These are phyloP conservation scores for Diaporthe sp. DNA, from an alignment of 2,329 filamentous ascomycete genomes.

Conservation along the genomic window DNA sequence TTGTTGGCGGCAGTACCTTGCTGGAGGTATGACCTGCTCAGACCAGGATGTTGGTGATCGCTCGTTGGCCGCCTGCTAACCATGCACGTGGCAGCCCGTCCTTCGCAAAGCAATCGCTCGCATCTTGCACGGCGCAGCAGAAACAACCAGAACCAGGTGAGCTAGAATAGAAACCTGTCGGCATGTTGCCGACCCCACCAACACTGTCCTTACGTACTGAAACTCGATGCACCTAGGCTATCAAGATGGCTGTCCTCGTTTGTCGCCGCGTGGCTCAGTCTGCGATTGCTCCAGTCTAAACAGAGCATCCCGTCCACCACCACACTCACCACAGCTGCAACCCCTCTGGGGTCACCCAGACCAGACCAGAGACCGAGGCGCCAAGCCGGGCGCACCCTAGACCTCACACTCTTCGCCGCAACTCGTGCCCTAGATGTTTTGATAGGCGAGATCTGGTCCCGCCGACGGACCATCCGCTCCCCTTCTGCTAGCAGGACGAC, in stretches of 20 bases:
- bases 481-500: slow-evolving; percentile 16
- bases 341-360: background rate
- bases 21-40: slow-evolving; percentile 59
- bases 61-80: background rate
- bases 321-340: slow-evolving; percentile 33
- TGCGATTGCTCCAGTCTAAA: slow-evolving; percentile 68
- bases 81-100: slow-evolving; percentile 6
- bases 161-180: slow-evolving; percentile 29
- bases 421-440: slow-evolving; percentile 79
- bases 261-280: slow-evolving; percentile 66
- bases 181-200: background rate
- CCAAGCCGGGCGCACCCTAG: slow-evolving; percentile 79
- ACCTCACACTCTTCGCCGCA: slow-evolving; percentile 82
- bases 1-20: slow-evolving; percentile 70
- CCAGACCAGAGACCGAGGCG: slow-evolving; percentile 4
- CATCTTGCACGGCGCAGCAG: background rate
- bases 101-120: slow-evolving; percentile 23
- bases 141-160: slow-evolving; percentile 43
- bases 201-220: background rate
- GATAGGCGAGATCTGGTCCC: slow-evolving; percentile 73
- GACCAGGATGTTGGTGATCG: background rate
- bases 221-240: slow-evolving; percentile 51
- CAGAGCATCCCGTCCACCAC: slow-evolving; percentile 45
- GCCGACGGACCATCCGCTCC: slow-evolving; percentile 55
- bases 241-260: slow-evolving; percentile 68